These are phyloP conservation scores for Cornus suecica DNA, from an alignment of 148 eudicot species.

Conservation along the genomic window DNA sequence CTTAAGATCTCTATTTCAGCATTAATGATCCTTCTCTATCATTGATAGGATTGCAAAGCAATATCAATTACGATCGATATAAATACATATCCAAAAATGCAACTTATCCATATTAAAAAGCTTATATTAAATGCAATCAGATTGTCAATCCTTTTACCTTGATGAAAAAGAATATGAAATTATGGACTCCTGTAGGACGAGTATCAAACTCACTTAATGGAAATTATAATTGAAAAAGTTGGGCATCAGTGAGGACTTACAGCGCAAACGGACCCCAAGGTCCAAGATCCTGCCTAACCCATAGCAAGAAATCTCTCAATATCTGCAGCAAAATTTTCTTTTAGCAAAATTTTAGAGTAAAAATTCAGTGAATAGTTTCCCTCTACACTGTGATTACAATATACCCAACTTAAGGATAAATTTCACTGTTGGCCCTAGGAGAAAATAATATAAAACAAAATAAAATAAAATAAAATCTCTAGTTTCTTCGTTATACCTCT, in stretches of 20 bases:
- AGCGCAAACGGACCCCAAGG: slow-evolving; percentile 87
- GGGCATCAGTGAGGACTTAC: slow-evolving; percentile 39
- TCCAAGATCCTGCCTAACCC: slow-evolving; percentile 82
- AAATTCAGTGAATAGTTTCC: too few species aligned
- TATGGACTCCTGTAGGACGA: neutral
- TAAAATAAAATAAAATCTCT: too few species aligned
- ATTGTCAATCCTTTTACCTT: neutral
- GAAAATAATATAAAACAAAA: too few species aligned
- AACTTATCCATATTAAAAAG: neutral
- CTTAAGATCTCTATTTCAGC: too few species aligned
- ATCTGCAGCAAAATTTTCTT: slow-evolving; percentile 36
- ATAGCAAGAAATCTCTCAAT: slow-evolving; percentile 62
- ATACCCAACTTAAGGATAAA: too few species aligned
- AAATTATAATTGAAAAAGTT: neutral
- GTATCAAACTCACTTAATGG: neutral
- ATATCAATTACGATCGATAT: neutral
- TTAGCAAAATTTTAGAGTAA: too few species aligned
- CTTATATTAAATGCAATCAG: neutral
- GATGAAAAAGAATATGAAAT: neutral
- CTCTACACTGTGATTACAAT: too few species aligned
- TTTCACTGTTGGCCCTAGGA: too few species aligned
- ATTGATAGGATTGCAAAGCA: neutral
- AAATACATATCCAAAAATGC: neutral
- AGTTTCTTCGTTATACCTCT: too few species aligned
- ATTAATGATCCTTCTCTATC: too few species aligned